phyloP scores from a whole-genome alignment of 495 filamentous ascomycete genomes.

The Penicillium dipodomyicola region DNA sequence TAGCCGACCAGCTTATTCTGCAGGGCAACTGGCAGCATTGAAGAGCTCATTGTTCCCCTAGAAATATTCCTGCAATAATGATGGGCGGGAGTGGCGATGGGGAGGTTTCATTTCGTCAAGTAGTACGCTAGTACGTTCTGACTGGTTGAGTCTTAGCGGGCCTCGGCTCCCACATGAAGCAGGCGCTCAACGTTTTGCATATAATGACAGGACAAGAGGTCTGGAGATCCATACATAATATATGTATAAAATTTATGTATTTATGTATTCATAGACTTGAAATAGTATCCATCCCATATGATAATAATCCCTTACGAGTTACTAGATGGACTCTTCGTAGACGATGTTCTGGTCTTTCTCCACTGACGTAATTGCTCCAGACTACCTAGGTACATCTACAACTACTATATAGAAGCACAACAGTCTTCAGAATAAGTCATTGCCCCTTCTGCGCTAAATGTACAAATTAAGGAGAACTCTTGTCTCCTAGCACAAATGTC shows the following conservation, averaged over 20 bases:
- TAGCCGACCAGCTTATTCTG: constrained; percentile 47
- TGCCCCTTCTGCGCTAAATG: constrained; percentile 35
- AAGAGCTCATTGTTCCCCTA: constrained; percentile 35
- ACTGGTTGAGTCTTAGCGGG: constrained; percentile 7
- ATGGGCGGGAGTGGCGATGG: constrained; percentile 17
- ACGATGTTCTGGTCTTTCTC: not conserved
- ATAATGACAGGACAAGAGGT: not conserved
- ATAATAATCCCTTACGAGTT: not conserved
- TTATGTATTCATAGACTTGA: not conserved
- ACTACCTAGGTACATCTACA: not conserved
- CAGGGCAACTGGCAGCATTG: constrained; percentile 38
- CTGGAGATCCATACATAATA: not conserved
- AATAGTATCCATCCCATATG: not conserved
- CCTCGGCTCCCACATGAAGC: constrained; percentile 31
- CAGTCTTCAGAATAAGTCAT: constrained; percentile 1
- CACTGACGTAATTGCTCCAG: constrained; percentile 7
- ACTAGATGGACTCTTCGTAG: not conserved
- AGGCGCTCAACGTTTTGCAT: not conserved
- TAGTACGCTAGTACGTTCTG: constrained; percentile 6
- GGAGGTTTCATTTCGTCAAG: constrained; percentile 1
- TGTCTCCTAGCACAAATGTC: constrained; percentile 35
- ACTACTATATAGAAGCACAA: not conserved
- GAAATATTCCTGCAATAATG: constrained; percentile 15
- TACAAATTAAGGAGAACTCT: constrained; percentile 36
- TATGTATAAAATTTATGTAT: not conserved